Evolutionary conservation across 257 asterid species (phyloP), one percentile per base, ranked within the genome.

Genomic region (Leonotis leonurus): DNA sequence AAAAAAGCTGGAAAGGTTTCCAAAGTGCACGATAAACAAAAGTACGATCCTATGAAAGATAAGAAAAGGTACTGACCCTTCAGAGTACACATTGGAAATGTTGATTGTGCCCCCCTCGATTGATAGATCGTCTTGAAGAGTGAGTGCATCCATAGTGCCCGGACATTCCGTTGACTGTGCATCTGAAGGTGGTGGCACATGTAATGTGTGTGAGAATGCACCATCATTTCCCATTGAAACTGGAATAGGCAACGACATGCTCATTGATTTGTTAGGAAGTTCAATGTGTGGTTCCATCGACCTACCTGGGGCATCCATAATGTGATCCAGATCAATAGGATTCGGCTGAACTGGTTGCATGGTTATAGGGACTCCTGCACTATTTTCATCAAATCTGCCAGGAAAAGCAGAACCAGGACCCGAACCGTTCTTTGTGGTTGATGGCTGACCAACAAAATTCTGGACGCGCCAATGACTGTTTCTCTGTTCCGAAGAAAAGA

Each of bases 41-140:
- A 21, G 49, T 17, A n/a, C n/a, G n/a, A n/a, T n/a, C n/a, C n/a
- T n/a, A 26, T 27, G n/a, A n/a, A n/a, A n/a, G n/a, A 8, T 4
- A 3, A 10, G 16, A 3, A 3, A 20, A 22, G 10, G 24, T 59
- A 71, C 89, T 78, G 66, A 93, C 99, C 87, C 89, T 67, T 93
- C 84, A 13, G 97, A 89, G 74, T 93, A 93, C 21, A 72, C 78
- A 70, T 88, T 89, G 62, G 99, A 87, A 68, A 93, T 70, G 82
- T 78, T 89, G 73, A 89, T 93, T 58, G 90, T 89, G 39, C 99
- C 99, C 14, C 96, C 97, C 65, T 93, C 97, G 56, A 93, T 74
- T 26, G 81, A 17, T 24, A 78, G 71, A 48, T 87, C 97, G 29
- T 83, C 91, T 24, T 64, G 86, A 56, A 62, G 75, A 69, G 79